These are phyloP conservation scores for Vicia villosa DNA, from an alignment of 306 rosid genomes.

Conservation along the genomic window DNA sequence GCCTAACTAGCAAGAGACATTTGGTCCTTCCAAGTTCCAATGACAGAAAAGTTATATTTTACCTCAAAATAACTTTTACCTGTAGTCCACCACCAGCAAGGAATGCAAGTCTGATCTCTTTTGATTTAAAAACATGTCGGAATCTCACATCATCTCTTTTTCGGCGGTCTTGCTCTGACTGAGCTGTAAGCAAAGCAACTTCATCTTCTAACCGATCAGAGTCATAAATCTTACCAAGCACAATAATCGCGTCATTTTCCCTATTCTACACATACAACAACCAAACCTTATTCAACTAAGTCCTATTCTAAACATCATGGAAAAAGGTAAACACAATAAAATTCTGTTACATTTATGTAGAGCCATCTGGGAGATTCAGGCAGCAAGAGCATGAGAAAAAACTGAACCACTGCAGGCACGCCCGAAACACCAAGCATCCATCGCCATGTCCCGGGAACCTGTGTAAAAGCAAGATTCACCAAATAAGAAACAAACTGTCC, in stretches of 20 bases:
- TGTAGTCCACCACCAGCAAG: slow-evolving; percentile 87
- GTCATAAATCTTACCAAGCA: slow-evolving; percentile 78
- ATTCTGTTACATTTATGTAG: slow-evolving; percentile 55
- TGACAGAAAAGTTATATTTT: not conserved
- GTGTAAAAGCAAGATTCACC: slow-evolving; percentile 62
- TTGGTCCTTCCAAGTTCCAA: slow-evolving; percentile 20
- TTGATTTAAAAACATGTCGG: slow-evolving; percentile 61
- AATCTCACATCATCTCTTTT: slow-evolving; percentile 47
- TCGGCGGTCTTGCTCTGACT: slow-evolving; percentile 60
- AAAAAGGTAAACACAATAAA: not conserved
- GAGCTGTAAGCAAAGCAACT: slow-evolving; percentile 59
- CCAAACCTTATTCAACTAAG: too few relatives aligned
- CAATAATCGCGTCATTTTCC: slow-evolving; percentile 59
- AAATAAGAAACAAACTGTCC: slow-evolving; percentile 94
- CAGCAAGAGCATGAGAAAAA: slow-evolving; percentile 69
- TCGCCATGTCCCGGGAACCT: slow-evolving; percentile 79
- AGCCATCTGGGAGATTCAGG: slow-evolving; percentile 99
- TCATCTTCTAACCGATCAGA: slow-evolving; percentile 75
- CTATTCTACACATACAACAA: slow-evolving; percentile 50
- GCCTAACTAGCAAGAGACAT: slow-evolving; percentile 14
- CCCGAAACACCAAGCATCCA: slow-evolving; percentile 62
- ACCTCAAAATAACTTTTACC: slow-evolving; percentile 44
- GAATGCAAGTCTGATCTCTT: slow-evolving; percentile 86
- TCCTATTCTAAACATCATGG: too few relatives aligned
- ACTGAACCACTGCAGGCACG: slow-evolving; percentile 79